phyloP scores from a whole-genome alignment of 768 basidiomycete genomes.

The Tulasnella sp. region DNA sequence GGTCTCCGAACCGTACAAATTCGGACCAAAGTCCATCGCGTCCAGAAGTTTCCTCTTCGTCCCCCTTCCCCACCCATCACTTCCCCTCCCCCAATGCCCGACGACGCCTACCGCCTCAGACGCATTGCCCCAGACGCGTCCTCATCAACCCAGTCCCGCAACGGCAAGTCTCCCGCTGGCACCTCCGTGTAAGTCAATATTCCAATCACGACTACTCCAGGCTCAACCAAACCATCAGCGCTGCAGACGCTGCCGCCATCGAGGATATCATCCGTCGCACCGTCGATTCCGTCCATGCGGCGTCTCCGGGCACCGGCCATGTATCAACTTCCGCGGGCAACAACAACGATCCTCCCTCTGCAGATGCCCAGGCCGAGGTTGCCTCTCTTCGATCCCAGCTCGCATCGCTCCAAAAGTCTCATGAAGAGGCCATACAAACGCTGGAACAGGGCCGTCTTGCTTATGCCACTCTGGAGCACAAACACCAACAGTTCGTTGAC shows the following conservation, averaged over 20 bases:
- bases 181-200: not conserved
- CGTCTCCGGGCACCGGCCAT: not conserved
- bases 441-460: slow-evolving; percentile 8
- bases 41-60: not conserved
- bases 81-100: slow-evolving; percentile 10
- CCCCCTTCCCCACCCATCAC: not conserved
- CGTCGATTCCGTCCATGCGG: not conserved
- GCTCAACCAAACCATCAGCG: not conserved
- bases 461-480: slow-evolving; percentile 5
- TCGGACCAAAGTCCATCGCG: too few species aligned
- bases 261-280: slow-evolving; percentile 12
- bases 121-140: slow-evolving; percentile 1
- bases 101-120: slow-evolving; percentile 10
- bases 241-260: slow-evolving; percentile 3
- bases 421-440: not conserved
- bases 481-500: slow-evolving; percentile 16
- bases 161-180: slow-evolving; percentile 3
- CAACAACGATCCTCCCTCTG: not conserved
- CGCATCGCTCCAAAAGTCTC: slow-evolving; percentile 2
- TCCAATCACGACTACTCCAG: too few species aligned
- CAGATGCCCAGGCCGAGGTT: not conserved
- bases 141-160: not conserved
- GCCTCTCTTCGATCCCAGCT: slow-evolving; percentile 7
- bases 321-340: not conserved
- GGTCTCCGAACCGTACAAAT: too few species aligned